Evolutionary conservation across 192 early-diverging fungal genomes (phyloP), one percentile per base, ranked within the genome.

Genomic region (Phycomyces nitens): DNA sequence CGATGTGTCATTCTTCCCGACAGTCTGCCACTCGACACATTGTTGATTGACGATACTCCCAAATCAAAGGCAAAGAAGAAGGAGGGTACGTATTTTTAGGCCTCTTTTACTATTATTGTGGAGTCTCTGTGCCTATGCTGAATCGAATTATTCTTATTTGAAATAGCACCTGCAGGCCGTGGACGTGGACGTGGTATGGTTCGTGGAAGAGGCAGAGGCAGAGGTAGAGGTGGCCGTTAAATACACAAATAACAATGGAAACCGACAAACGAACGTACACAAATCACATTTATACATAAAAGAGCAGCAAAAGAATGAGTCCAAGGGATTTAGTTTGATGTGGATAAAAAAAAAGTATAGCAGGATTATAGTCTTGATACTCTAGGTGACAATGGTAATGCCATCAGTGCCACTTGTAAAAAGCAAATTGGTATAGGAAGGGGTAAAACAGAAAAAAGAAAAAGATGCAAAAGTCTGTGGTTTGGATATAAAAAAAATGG

Each of bases 1-100:
- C 83, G 92, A 62, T 96, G 97, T 75, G 94, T 90, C 55, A 97
- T 99, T 60, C 74, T 99, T 67, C 97, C 97, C 41, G 95, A 97
- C 63, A 91, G 89, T 40, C 65, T 99, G 68, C 95, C 94, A 43
- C 82, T 99, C 20, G 97, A 99, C 64, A 97, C 96, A 39, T 81
- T 98, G 64, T 77, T 99, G 64, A 87, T 99, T 49, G 96, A 99
- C 69, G 97, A 98, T 65, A 80, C 92, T 60, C 94, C 92, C 56
- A 98, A 96, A 76, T 79, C 85, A 69, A 97, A 96, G 80, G 83
- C 85, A n/a, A 94, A 92, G 75, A 93, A 90, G 81, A 87, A 83
- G 68, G 87, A 91, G 24, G 75, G 79, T 82, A 73, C 27, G 49
- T 47, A 39, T 3, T 57, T 52, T 44, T 34, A 22, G 29, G 20